These are phyloP conservation scores for Geum urbanum DNA, from an alignment of 306 rosid genomes.

Conservation along the genomic window DNA sequence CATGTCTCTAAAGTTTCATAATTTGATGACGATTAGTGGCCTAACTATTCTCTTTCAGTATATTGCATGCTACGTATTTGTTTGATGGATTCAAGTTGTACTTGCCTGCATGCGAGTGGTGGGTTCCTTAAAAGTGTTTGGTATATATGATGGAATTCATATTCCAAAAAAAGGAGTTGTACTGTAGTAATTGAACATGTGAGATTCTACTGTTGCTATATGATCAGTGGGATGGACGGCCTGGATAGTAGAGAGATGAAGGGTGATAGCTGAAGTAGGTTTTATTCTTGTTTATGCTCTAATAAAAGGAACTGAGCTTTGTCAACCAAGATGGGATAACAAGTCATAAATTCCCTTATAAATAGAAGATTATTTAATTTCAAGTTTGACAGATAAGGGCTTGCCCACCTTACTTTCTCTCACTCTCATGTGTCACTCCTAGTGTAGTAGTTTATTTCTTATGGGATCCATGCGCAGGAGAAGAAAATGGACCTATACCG, in stretches of 20 bases:
- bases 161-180: background rate
- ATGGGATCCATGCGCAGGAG: conserved; percentile 43
- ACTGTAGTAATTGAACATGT: conserved; percentile 5
- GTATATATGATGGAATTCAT: background rate
- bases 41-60: conserved; percentile 14
- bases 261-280: background rate
- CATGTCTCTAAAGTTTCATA: background rate
- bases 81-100: conserved; percentile 14
- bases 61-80: background rate
- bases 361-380: background rate
- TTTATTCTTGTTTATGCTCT: background rate
- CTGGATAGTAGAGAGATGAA: background rate
- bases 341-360: background rate
- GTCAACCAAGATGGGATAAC: background rate
- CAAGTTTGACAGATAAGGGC: background rate
- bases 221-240: background rate
- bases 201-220: background rate
- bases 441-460: background rate
- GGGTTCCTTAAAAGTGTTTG: background rate
- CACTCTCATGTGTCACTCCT: background rate
- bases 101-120: background rate
- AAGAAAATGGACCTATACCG: conserved; percentile 88
- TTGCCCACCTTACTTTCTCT: background rate
- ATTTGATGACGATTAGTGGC: conserved; percentile 1
- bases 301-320: background rate